These are phyloP conservation scores for Coemansia asiatica DNA, from an alignment of 192 early-diverging fungal species.

Conservation along the genomic window DNA sequence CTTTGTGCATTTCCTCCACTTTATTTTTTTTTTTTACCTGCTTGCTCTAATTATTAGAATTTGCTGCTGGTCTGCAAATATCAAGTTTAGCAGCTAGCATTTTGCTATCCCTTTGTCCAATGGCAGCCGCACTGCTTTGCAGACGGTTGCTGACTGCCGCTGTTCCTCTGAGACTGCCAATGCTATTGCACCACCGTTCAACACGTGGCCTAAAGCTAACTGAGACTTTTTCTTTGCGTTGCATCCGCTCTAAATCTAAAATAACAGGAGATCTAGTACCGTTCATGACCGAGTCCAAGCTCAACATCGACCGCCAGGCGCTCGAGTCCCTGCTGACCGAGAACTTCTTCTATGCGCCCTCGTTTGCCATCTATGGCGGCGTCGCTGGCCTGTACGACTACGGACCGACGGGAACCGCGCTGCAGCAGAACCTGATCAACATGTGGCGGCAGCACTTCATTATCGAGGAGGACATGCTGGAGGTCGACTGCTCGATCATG, in stretches of 20 bases:
- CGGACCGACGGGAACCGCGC: slow-evolving; percentile 90
- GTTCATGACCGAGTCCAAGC: slow-evolving; percentile 31
- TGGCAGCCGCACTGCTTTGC: slow-evolving; percentile 2
- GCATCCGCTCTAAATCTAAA: slow-evolving; percentile 14
- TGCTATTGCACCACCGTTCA: background rate
- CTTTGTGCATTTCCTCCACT: background rate
- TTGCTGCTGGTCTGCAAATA: background rate
- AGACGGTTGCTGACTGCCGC: background rate
- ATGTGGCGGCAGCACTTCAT: slow-evolving; percentile 97
- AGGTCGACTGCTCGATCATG: slow-evolving; percentile 97
- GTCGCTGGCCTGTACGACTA: slow-evolving; percentile 97
- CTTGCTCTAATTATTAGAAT: background rate
- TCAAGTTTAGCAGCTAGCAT: background rate
- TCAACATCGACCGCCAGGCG: slow-evolving; percentile 60
- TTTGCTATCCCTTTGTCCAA: background rate
- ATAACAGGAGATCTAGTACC: slow-evolving; percentile 27
- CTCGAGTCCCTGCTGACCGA: slow-evolving; percentile 79
- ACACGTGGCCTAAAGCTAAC: background rate
- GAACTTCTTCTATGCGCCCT: slow-evolving; percentile 96
- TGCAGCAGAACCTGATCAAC: slow-evolving; percentile 86
- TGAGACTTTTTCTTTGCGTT: background rate
- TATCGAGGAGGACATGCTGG: slow-evolving; percentile 99
- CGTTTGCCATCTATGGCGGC: slow-evolving; percentile 94
- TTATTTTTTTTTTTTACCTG: no score
- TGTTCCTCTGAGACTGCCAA: background rate